Base-by-base conservation (phyloP, 106 monocot species). In the Dendrobium nobile region DNA sequence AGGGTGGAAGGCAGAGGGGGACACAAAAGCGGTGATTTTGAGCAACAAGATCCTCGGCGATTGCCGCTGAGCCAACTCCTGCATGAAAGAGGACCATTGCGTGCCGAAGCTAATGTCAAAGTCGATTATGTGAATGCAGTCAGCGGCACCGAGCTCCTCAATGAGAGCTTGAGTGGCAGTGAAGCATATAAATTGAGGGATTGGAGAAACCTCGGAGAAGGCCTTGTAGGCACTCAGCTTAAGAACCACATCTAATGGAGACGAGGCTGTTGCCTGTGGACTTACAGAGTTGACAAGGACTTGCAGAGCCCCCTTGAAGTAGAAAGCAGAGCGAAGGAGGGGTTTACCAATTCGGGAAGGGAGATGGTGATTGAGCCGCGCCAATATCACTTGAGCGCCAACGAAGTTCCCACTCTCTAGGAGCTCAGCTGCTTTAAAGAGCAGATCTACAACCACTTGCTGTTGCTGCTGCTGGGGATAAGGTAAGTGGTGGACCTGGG, bases 341-440 rank as follows among this genome's bases (percentile, higher is more conserved):
- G 98, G 98, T 84, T 93, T 93, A 81, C 95, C 92, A 40, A 78
- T 3, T 28, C 85, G 84, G 76, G 87, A 91, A 45, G 87, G 89
- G 76, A 94, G 90, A 83, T 84, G 85, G 37, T 95, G 99, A 99
- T 99, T 99, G 99, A 99, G 99, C 99, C 99, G 99, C 95, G 99
- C 95, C 99, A 98, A 99, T 99, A 99, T 99, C 99, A 77, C 99
- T 78, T 85, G 89, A 81, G 99, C 91, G 83, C 92, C 84, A 54
- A 79, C 73, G 82, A 81, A 79, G 80, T 99, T 90, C 42, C 99
- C 89, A 76, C 88, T 76, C 79, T 95, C 95, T 73, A 93, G 74
- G 45, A 92, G 78, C 85, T 92, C 89, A 5, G 98, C 92, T 18
- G 91, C 98, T 80, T 92, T 89, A 79, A 88, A 79, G 15, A 98